Evolutionary conservation across 148 eudicot genomes (phyloP), one percentile per base, ranked within the genome.

Genomic region (Beta vulgaris): DNA sequence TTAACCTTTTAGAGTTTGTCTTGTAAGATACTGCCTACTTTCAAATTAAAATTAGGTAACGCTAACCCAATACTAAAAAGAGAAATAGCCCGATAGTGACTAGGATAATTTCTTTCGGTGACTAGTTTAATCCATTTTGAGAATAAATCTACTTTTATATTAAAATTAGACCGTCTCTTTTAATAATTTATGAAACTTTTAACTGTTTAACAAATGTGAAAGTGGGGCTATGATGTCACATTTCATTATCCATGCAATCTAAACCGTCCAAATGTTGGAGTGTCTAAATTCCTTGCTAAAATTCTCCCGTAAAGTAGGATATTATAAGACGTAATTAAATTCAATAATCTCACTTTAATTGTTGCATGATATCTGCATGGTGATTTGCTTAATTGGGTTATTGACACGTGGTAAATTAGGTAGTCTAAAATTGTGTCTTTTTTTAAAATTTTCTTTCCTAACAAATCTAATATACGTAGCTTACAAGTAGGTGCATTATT

Each of bases 331-430:
- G 31, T n/a, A 25, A 57, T 57, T 1, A 9, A 25, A 25, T 6
- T 43, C 10, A 25, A 7, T 57, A 57, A 12, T 3, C 2, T 0
- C 29, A 59, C 18, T 59, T 59, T 26, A 59, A 18, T 29, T 26
- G 14, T 63, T 1, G 43, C 42, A 63, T 61, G 68, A 63, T 18
- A 21, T 35, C 43, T 63, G 68, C 68, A 63, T 36, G 68, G 43
- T 14, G 35, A 34, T 63, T 15, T 61, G 42, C 23, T 62, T 23
- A 62, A 62, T 6, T 32, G 66, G 67, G 67, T 1, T 7, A 68
- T 26, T 68, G 57, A 68, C 59, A 71, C 43, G 11, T 71, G 73
- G 42, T 15, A 1, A 71, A 71, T 71, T 69, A 49, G 58, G 18
- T 69, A 25, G 72, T 44, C 25, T 13, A 7, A 51, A 51, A 51